Evolutionary conservation across 164 flowering plant species (phyloP), one percentile per base, ranked within the genome.

Genomic region (Stephania japonica): DNA sequence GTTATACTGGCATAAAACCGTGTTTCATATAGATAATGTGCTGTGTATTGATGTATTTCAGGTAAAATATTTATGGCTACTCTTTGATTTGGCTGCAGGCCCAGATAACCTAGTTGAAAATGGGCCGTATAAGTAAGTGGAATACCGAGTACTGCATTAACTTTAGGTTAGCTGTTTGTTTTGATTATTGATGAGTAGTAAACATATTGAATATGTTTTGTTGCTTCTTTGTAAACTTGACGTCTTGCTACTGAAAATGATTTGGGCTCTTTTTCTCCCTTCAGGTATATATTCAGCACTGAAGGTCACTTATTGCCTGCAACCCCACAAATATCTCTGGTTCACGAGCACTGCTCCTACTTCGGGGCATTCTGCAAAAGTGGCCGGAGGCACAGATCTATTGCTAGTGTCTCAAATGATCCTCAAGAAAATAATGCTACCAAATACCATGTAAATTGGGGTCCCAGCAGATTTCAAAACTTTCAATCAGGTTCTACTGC

Each of bases 61-160:
- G 99, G 95, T 95, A n/a, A 95, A 95, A 76, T 95, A 95, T 77
- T 80, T 95, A 76, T 95, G 98, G 99, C 90, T 95, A 77, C 99
- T 95, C 38, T 95, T 95, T 72, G 99, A 95, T 81, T 88, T 95
- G 88, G 99, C 99, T 72, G 97, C 80, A 62, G 98, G 97, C 76
- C 86, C 95, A 9, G 93, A 95, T 75, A 95, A 95, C 83, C 90
- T 93, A 75, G 94, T 95, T 41, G 99, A 95, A 81, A 93, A 85
- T 80, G 99, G 99, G 25, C 94, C 98, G 53, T 93, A 95, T 88
- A 89, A 89, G 99, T 93, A 85, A 83, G 90, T 78, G 61, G 16
- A 7, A 18, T 19, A 32, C 4, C 38, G 38, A 32, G 4, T 32
- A 32, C 38, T 32, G 4, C 38, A 32, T 4, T 18, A 56, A 18